Evolutionary conservation across 371 early-diverging fungal genomes (phyloP), one percentile per base, ranked within the genome.

Genomic region (Lichtheimia hyalospora): DNA sequence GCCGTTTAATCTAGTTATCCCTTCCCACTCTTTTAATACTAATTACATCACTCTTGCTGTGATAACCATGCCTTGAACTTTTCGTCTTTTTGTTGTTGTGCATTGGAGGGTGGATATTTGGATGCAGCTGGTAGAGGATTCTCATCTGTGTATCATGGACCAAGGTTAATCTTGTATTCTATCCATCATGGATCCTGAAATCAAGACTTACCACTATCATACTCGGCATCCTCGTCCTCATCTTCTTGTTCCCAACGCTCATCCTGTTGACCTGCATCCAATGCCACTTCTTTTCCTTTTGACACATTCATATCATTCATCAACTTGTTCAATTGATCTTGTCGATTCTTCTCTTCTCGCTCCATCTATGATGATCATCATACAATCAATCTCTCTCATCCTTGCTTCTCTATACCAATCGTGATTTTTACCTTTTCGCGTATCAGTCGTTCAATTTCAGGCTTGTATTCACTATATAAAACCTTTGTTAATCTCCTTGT

Each of bases 371-470:
- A 18, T 34, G n/a, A 16, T 0, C 43, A 46, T n/a, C 60, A 25
- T 3, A 62, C 65, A 66, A 39, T 69, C 66, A 54, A 78, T 74
- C 16, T 56, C 61, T 74, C 16, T 56, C 61, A 41, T 64, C 70
- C 61, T 14, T 54, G 24, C 39, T 28, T 12, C 15, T 28, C 52
- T 52, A 12, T 34, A 5, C 12, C 14, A 27, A 5, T 3, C 23
- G 4, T 18, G 14, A 6, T 3, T 52, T 43, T 53, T 64, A 58
- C 75, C 79, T 88, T 88, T 67, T 86, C 80, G 39, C 79, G 73
- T 23, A 90, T 75, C 71, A 87, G 73, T 49, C 82, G 77, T 64
- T 93, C 87, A 39, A 96, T 79, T 49, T 86, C 86, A 7, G 94
- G 94, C 64, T 81, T 81, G 68, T 93, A 96, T 60, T 94, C 93